Evolutionary conservation across 768 basidiomycete species (phyloP).

Genomic region (Hydnomerulius pinastri): DNA sequence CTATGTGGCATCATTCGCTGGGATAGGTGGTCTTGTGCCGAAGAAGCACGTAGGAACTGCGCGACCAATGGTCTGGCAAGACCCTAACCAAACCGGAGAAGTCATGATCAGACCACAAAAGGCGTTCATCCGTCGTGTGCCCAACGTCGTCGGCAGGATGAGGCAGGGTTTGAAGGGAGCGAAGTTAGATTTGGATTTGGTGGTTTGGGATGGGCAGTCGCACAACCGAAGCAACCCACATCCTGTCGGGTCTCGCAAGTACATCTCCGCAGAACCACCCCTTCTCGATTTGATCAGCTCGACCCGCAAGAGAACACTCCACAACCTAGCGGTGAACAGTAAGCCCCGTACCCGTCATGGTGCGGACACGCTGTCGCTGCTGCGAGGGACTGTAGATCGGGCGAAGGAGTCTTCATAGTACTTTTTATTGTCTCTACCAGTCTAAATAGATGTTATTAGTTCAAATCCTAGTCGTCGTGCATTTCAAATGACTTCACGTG

Average conservation of each 20-base stretch:
- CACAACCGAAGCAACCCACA: slow-evolving; percentile 46
- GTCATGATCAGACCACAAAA: slow-evolving; percentile 31
- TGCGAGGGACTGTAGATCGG: not conserved
- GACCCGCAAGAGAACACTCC: not conserved
- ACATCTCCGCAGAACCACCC: slow-evolving; percentile 38
- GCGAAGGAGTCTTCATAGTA: not conserved
- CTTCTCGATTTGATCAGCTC: not conserved
- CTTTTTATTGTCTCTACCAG: not conserved
- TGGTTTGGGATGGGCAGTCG: slow-evolving; percentile 28
- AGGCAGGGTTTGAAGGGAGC: slow-evolving; percentile 42
- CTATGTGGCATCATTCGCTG: slow-evolving; percentile 34
- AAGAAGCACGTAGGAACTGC: slow-evolving; percentile 17
- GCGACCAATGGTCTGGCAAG: slow-evolving; percentile 29
- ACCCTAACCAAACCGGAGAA: slow-evolving; percentile 28
- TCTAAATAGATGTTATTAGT: not conserved
- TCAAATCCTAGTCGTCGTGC: not conserved
- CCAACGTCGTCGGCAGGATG: slow-evolving; percentile 45
- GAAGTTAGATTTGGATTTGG: slow-evolving; percentile 33
- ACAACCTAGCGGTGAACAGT: not conserved
- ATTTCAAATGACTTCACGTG: no score
- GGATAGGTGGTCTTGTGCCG: slow-evolving; percentile 27
- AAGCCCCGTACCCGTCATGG: not conserved
- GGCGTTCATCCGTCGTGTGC: slow-evolving; percentile 37
- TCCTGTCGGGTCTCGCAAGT: slow-evolving; percentile 50
- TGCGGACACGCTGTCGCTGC: not conserved